A percentile compares a stretch with the other conserved stretches of the same genome.
Conservation (phyloP, 768 basidiomycete species). For the Pulveroboletus sp. region DNA sequence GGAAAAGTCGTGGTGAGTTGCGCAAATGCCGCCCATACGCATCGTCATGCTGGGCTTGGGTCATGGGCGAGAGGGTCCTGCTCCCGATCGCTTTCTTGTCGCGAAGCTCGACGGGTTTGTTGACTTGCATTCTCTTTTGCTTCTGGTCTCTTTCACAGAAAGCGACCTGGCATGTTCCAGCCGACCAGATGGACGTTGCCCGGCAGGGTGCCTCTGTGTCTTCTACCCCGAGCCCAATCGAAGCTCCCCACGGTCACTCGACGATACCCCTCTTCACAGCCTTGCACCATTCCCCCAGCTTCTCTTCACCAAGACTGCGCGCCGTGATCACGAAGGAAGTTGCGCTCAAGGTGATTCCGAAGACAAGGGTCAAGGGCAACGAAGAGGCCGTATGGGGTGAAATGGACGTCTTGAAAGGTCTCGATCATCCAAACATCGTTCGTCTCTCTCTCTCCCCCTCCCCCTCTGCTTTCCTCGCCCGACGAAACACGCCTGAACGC, state of each 20-base stretch:
- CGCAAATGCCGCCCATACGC: conserved; percentile 3
- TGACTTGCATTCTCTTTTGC: neutral
- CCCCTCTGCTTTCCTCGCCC: neutral
- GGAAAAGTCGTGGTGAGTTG: conserved; percentile 78
- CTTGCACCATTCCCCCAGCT: conserved; percentile 18
- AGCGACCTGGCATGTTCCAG: conserved; percentile 75
- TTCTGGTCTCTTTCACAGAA: conserved; percentile 36
- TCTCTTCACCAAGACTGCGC: conserved; percentile 24
- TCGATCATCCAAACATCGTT: conserved; percentile 91
- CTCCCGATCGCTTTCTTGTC: neutral
- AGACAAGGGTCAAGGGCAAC: conserved; percentile 93
- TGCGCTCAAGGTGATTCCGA: conserved; percentile 86
- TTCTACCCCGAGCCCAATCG: conserved; percentile 15
- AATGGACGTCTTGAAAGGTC: conserved; percentile 86
- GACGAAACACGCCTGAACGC: neutral
- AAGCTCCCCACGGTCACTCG: conserved; percentile 17
- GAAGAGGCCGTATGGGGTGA: conserved; percentile 87
- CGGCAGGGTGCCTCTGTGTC: conserved; percentile 53
- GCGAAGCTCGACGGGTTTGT: neutral
- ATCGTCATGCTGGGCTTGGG: conserved; percentile 1
- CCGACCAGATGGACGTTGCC: conserved; percentile 51
- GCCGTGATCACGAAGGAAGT: conserved; percentile 59
- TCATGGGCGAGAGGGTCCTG: neutral
- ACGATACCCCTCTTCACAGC: conserved; percentile 29
- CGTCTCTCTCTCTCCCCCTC: conserved; percentile 21